A percentile compares a stretch with the other conserved stretches of the same genome.
Conservation (phyloP, 176 grass and related monocot species). For the Triticum timopheevii region DNA sequence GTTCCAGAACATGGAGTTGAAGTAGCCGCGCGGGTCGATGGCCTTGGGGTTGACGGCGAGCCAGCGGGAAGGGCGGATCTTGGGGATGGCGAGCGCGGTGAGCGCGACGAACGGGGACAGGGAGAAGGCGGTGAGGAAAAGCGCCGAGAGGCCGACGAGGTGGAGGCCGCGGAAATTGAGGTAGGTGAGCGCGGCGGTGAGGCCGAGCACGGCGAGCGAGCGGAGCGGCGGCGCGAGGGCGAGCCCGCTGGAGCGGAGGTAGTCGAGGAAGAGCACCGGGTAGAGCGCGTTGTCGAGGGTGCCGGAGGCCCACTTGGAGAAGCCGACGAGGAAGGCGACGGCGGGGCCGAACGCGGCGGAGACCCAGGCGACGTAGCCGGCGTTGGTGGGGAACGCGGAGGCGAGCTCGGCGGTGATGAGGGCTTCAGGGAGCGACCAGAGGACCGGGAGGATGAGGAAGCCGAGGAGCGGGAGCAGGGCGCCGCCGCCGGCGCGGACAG, state of each 20-base stretch:
- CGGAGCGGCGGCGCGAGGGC: neutral
- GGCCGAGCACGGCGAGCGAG: conserved; percentile 36
- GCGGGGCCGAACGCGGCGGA: conserved; percentile 79
- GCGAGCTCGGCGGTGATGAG: conserved; percentile 91
- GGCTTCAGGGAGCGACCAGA: conserved; percentile 90
- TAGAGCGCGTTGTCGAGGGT: conserved; percentile 98
- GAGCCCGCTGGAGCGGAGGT: conserved; percentile 50
- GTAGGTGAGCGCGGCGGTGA: conserved; percentile 82
- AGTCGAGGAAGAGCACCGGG: conserved; percentile 93
- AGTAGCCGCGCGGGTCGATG: conserved; percentile 57
- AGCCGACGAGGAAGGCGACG: conserved; percentile 78
- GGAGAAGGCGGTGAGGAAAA: conserved; percentile 81
- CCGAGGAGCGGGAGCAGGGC: conserved; percentile 80
- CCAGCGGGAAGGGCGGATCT: conserved; percentile 75
- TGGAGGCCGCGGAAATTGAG: conserved; percentile 89
- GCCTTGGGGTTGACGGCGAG: conserved; percentile 46
- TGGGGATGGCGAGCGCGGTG: conserved; percentile 62
- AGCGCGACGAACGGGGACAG: conserved; percentile 89
- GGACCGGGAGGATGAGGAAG: conserved; percentile 58
- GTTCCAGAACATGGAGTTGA: conserved; percentile 99
- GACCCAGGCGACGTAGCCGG: conserved; percentile 87
- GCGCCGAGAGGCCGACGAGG: conserved; percentile 77
- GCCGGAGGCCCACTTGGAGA: conserved; percentile 86
- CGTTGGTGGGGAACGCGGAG: conserved; percentile 75
- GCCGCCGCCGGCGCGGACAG: conserved; percentile 74